Evolutionary conservation across 2,329 filamentous ascomycete genomes (phyloP).

Genomic region (Alternaria rosae): DNA sequence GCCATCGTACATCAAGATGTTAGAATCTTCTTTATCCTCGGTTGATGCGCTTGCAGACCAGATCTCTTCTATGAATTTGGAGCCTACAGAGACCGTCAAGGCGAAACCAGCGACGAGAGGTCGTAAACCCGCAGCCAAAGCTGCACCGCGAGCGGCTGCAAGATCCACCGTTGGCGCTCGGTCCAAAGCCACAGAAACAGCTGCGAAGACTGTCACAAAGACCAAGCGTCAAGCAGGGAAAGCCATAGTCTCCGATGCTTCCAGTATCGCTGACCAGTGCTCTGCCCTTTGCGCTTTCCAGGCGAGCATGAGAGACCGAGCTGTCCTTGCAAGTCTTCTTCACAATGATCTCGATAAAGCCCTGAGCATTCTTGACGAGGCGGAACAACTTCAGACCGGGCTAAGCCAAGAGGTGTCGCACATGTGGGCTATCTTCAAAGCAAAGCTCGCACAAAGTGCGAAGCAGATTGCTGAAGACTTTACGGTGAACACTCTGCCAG

Average conservation of each 20-base stretch:
- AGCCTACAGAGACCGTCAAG: conserved; percentile 15
- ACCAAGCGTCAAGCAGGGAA: conserved; percentile 17
- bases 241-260: conserved; percentile 4
- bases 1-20: conserved; percentile 39
- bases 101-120: conserved; percentile 25
- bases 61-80: conserved; percentile 53
- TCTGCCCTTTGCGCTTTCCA: conserved; percentile 53
- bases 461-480: conserved; percentile 79
- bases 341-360: conserved; percentile 44
- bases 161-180: conserved; percentile 23
- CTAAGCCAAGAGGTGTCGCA: conserved; percentile 59
- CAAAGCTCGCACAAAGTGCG: conserved; percentile 72
- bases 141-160: conserved; percentile 14
- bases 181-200: conserved; percentile 21
- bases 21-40: conserved; percentile 33
- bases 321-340: conserved; percentile 54
- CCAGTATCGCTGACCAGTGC: conserved; percentile 45
- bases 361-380: conserved; percentile 33
- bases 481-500: conserved; percentile 87
- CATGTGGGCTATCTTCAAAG: conserved; percentile 68
- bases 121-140: conserved; percentile 32
- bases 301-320: conserved; percentile 60
- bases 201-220: conserved; percentile 24
- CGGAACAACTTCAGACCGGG: conserved; percentile 37
- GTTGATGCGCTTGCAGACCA: conserved; percentile 52